These are phyloP conservation scores for Chrysanthemum lavandulifolium DNA, from an alignment of 129 eudicot genomes.

Conservation along the genomic window DNA sequence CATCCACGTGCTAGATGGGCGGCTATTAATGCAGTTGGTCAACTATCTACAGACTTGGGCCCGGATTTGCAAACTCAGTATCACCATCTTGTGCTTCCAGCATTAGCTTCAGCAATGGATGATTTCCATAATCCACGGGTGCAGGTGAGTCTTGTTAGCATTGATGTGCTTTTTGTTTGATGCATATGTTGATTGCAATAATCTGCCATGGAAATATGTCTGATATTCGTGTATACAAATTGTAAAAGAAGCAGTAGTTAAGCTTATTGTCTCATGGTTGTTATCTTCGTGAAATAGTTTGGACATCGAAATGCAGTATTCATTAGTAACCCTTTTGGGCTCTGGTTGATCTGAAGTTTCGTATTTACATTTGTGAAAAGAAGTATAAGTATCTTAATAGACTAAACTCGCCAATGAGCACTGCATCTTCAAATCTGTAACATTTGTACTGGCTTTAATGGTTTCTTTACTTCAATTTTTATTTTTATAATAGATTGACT, in stretches of 20 bases:
- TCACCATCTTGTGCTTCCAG: constrained; percentile 81
- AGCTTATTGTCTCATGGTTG: constrained; percentile 6
- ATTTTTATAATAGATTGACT: background rate
- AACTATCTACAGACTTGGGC: constrained; percentile 93
- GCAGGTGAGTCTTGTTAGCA: constrained; percentile 56
- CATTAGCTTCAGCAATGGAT: constrained; percentile 88
- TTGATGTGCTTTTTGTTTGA: background rate
- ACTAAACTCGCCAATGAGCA: too few species aligned
- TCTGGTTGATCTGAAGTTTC: too few species aligned
- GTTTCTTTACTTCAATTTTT: background rate
- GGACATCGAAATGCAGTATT: too few species aligned
- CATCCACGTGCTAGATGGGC: constrained; percentile 99
- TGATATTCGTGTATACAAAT: background rate
- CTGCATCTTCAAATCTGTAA: too few species aligned
- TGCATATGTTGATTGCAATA: constrained; percentile 8
- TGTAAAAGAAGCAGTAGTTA: background rate
- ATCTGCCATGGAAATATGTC: background rate
- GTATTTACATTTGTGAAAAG: too few species aligned
- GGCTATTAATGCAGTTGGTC: constrained; percentile 96
- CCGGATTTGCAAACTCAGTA: constrained; percentile 90
- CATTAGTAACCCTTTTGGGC: too few species aligned
- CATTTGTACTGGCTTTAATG: too few species aligned
- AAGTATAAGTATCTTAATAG: too few species aligned
- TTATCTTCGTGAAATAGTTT: background rate
- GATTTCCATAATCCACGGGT: constrained; percentile 90